Evolutionary conservation across 345 rosid species (phyloP).

Genomic region (Melaleuca alternifolia): DNA sequence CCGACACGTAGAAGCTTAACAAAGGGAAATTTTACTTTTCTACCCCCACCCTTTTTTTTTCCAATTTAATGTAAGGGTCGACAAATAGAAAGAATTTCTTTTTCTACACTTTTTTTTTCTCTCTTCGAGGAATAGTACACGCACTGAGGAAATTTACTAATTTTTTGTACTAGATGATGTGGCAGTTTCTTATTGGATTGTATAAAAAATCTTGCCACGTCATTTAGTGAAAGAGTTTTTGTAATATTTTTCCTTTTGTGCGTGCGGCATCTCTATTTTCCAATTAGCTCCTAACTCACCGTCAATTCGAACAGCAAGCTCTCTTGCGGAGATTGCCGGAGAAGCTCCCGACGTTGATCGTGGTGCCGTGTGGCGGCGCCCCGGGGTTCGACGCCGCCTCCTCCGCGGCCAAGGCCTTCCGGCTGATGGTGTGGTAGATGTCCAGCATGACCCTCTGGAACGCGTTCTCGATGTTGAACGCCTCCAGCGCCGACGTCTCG

Average conservation of each 20-base stretch:
- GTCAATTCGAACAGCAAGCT: constrained; percentile 47
- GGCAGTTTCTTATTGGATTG: not conserved
- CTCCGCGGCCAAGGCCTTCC: constrained; percentile 52
- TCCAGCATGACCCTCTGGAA: constrained; percentile 52
- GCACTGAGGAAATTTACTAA: not conserved
- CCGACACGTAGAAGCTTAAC: not conserved
- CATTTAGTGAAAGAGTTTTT: not conserved
- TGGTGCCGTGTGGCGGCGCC: constrained; percentile 42
- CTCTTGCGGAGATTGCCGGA: constrained; percentile 28
- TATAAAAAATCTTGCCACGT: not conserved
- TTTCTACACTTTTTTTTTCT: not conserved
- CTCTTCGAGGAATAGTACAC: not conserved
- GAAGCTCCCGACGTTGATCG: constrained; percentile 46
- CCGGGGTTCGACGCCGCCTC: constrained; percentile 36
- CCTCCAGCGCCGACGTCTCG: constrained; percentile 58
- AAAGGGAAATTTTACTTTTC: not conserved
- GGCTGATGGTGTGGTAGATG: constrained; percentile 48
- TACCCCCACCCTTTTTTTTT: not conserved
- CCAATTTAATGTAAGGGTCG: not conserved
- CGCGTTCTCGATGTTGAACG: constrained; percentile 46
- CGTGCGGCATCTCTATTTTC: not conserved
- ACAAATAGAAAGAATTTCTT: not conserved
- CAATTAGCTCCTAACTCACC: not conserved
- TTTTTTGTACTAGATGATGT: not conserved
- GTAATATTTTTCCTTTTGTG: not conserved